Conservation (phyloP, 2,329 filamentous ascomycete genomes). For the Penicillium sp. region DNA sequence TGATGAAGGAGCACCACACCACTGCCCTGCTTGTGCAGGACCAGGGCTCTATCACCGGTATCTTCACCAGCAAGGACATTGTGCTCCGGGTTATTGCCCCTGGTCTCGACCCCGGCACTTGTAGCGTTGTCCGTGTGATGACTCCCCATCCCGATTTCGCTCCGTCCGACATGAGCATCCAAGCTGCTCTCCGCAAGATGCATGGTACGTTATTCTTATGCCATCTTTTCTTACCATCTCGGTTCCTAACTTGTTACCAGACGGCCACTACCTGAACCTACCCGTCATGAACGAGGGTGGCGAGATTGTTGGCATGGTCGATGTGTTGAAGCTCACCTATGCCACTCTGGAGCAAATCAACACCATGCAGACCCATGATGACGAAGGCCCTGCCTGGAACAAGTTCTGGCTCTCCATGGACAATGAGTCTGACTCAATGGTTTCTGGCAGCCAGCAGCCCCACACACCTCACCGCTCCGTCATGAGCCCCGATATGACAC, state of each 20-base stretch:
- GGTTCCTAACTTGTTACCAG: constrained; percentile 43
- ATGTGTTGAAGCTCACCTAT: constrained; percentile 96
- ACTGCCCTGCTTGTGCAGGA: constrained; percentile 95
- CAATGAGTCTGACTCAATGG: constrained; percentile 90
- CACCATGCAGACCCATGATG: constrained; percentile 81
- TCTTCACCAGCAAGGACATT: constrained; percentile 99
- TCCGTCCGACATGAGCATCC: constrained; percentile 97
- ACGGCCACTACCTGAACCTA: constrained; percentile 96
- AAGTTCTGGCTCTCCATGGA: constrained; percentile 98
- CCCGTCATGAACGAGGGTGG: constrained; percentile 97
- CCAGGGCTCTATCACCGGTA: constrained; percentile 93
- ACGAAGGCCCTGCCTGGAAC: constrained; percentile 96
- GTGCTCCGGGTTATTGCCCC: constrained; percentile 96
- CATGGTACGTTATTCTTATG: constrained; percentile 62
- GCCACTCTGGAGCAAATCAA: constrained; percentile 95
- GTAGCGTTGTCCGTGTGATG: constrained; percentile 98
- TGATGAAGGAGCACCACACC: constrained; percentile 99
- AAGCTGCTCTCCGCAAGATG: constrained; percentile 97
- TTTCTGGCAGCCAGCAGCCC: constrained; percentile 78
- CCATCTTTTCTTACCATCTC: neutral
- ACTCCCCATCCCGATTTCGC: constrained; percentile 98
- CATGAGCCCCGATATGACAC: constrained; percentile 67
- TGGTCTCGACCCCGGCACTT: constrained; percentile 85
- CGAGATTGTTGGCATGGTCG: constrained; percentile 99
- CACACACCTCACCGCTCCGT: constrained; percentile 66